phyloP scores from a whole-genome alignment of 169 alveolate species.

The Plasmodium vinckei region DNA sequence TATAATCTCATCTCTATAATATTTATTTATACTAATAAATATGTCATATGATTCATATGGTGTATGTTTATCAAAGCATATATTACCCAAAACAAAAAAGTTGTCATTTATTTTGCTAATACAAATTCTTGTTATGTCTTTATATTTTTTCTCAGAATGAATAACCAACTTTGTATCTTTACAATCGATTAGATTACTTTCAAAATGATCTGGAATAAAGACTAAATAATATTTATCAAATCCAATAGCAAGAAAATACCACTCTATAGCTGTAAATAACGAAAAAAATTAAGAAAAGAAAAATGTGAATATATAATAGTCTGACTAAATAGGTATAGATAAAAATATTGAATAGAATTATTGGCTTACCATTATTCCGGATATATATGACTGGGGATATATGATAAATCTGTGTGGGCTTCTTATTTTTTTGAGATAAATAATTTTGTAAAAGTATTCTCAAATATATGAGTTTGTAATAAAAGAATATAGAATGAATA shows the following conservation, averaged over 20 bases:
- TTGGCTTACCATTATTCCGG: constrained; percentile 34
- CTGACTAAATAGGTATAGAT: not conserved
- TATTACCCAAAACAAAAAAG: constrained; percentile 58
- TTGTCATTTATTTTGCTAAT: constrained; percentile 52
- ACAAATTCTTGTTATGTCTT: constrained; percentile 72
- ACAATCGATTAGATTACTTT: constrained; percentile 58
- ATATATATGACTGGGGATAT: constrained; percentile 62
- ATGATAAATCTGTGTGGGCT: constrained; percentile 49
- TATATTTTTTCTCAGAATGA: constrained; percentile 26
- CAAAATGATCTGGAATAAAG: constrained; percentile 67
- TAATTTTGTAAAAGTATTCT: constrained; percentile 66
- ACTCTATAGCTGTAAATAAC: constrained; percentile 23
- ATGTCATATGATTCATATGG: constrained; percentile 57
- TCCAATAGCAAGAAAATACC: constrained; percentile 71
- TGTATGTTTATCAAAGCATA: constrained; percentile 14
- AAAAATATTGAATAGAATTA: too few species aligned
- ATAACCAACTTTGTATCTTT: constrained; percentile 36
- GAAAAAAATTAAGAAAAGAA: not conserved
- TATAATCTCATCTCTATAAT: constrained; percentile 68
- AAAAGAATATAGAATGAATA: constrained; percentile 53
- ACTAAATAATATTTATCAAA: constrained; percentile 37
- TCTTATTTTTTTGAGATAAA: constrained; percentile 9
- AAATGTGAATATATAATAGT: not conserved
- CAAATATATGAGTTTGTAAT: constrained; percentile 48
- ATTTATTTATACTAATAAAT: constrained; percentile 69